Evolutionary conservation across 148 eudicot genomes (phyloP).

Genomic region (Polygonum maritimum): DNA sequence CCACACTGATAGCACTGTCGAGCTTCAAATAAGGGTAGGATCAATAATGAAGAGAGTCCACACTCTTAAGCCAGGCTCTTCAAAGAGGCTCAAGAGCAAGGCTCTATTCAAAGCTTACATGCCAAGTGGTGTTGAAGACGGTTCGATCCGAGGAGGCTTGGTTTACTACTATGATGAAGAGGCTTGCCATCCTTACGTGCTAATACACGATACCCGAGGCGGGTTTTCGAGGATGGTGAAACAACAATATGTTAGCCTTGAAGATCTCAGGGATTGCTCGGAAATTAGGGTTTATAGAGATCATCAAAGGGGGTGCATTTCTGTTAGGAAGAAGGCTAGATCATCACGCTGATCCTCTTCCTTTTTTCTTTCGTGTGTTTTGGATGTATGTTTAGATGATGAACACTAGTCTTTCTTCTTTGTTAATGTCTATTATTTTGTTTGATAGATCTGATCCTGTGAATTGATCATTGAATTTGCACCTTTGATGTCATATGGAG

Average conservation of each 20-base stretch:
- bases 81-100: constrained; percentile 65
- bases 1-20: constrained; percentile 59
- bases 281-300: constrained; percentile 71
- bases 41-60: constrained; percentile 58
- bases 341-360: constrained; percentile 15
- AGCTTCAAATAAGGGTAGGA: constrained; percentile 73
- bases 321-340: constrained; percentile 52
- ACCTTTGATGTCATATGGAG: background rate
- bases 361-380: background rate
- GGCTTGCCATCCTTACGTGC: constrained; percentile 64
- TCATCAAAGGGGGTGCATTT: constrained; percentile 63
- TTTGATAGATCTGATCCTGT: background rate
- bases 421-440: background rate
- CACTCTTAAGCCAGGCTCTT: constrained; percentile 60
- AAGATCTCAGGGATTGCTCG: constrained; percentile 74
- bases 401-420: background rate
- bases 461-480: background rate
- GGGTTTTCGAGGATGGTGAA: constrained; percentile 70
- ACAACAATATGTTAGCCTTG: constrained; percentile 81
- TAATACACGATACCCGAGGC: constrained; percentile 67
- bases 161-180: constrained; percentile 59
- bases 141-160: constrained; percentile 16
- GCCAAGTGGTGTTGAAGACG: constrained; percentile 24
- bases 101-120: constrained; percentile 61
- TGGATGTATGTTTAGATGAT: background rate